Base-by-base conservation (phyloP, 2,329 filamentous ascomycete genomes). In the Thielaviopsis ethacetica region DNA sequence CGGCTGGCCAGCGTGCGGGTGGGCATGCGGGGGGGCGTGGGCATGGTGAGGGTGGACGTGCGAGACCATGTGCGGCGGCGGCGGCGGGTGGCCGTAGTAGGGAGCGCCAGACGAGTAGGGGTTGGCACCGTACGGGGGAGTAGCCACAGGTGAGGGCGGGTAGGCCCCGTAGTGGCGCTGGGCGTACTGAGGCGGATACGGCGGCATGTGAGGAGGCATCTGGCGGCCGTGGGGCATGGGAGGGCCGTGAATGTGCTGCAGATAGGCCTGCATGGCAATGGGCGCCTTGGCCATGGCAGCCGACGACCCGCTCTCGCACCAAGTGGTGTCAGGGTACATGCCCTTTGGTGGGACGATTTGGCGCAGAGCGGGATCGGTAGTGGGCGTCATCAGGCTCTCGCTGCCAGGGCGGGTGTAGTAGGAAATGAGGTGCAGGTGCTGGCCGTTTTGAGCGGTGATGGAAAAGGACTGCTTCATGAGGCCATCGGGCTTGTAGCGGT, bases 401-500 rank as follows among this genome's bases (percentile, higher is more conserved):
- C 84, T 79, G 38, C 82, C 81, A 3, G 86, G 82, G 59, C 91
- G 81, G 3, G 90, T 86, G 71, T 91, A 97, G 74, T 98, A 98
- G 66, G 91, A 96, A 73, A 98, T 98, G 56, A 98, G 80, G 73
- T 98, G 93, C 1, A 98, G 82, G 69, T 97, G 93, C 66, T 96
- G 90, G 64, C 89, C 67, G 44, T 79, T 84, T 1, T 87, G 89
- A 1, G 93, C 97, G 22, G 91, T 96, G 73, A 98, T 97, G 73
- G 91, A 97, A 77, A 97, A 98, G 0, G 93, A 97, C 72, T 98
- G 93, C 79, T 98, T 98, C 90, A 97, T 96, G 3, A 98, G 79
- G 0, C 93, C 93, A 67, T 98, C 93, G 10, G 86, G 88, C 76
- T 96, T 98, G 73, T 95, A 95, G 63, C 89, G 79, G 70, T 95